phyloP scores from a whole-genome alignment of 495 filamentous ascomycete genomes.

The Trichocladium antarcticum region DNA sequence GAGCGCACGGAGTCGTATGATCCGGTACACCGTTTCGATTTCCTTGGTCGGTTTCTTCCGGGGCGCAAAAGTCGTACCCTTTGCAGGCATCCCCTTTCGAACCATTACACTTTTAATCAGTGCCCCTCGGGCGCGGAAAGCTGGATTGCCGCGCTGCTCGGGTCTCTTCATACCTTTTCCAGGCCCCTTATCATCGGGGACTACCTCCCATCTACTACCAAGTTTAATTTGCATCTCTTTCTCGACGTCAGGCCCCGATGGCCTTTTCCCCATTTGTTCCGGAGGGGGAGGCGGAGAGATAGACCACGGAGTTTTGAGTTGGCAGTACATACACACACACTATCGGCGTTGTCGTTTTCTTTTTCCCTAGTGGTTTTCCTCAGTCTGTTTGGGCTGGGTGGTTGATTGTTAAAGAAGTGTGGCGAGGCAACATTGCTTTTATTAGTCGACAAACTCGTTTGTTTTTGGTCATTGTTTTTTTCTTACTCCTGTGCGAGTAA shows the following conservation, averaged over 20 bases:
- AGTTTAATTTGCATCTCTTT: conserved; percentile 12
- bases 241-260: neutral
- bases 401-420: neutral
- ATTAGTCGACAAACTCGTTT: no score
- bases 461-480: no score
- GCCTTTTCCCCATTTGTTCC: neutral
- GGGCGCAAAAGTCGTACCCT: neutral
- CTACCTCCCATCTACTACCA: conserved; percentile 1
- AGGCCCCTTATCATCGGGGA: neutral
- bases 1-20: neutral
- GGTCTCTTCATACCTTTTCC: neutral
- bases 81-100: neutral
- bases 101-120: neutral
- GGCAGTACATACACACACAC: neutral
- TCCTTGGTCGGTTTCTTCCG: no score
- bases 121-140: no score
- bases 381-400: no score
- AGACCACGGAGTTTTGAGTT: conserved; percentile 1
- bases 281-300: conserved; percentile 1
- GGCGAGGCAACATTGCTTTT: neutral
- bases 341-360: neutral
- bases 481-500: no score
- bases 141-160: no score
- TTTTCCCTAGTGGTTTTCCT: neutral
- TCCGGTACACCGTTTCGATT: no score